Base-by-base conservation (phyloP, 2,329 filamentous ascomycete species). In the Cadophora luteo-olivacea region DNA sequence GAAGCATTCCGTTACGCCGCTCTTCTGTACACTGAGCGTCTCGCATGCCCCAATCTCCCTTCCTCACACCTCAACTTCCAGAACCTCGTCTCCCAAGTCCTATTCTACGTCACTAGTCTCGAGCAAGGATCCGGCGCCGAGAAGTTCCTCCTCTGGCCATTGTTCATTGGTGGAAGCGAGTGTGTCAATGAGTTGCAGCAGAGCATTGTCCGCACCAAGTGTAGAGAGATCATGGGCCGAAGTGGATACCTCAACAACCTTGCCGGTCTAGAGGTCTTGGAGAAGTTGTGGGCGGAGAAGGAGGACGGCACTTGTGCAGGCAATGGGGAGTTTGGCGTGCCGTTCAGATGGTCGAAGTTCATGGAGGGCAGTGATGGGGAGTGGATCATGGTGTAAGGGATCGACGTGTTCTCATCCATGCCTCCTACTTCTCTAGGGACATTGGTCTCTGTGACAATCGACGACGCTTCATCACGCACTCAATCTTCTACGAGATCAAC, bases 171-270 rank as follows among this genome's bases (percentile, higher is more conserved):
- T 0, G 94, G 94, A 24, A 94, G 92, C 25, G 95, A 97, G 81
- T 97, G 93, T 75, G 91, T 96, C 71, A 91, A 93, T 72, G 89
- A 92, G 75, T 83, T 89, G 62, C 92, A 97, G 76, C 91, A 94
- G 71, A 87, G 88, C 67, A 88, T 94, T 68, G 91, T 97, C 64
- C 89, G 94, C 64, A 85, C 88, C 72, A 91, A 94, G 74, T 97
- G 93, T 81, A 85, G 90, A 55, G 93, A 95, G 77, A 95, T 97
- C 72, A 94, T 95, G 84, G 87, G 89, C 36, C 91, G 95, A 72
- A 95, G 92, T 65, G 94, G 94, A 0, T 97, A 97, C 81, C 92
- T 94, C 84, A 97, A 97, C 81, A 97, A 97, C 78, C 85, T 97
- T 51, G 91, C 92, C 7, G 93, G 92, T 8, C 84, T 97, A 32